Evolutionary conservation across 352 stramenopile species (phyloP), one percentile per base, ranked within the genome.

Genomic region (Paralagenidium karlingii): DNA sequence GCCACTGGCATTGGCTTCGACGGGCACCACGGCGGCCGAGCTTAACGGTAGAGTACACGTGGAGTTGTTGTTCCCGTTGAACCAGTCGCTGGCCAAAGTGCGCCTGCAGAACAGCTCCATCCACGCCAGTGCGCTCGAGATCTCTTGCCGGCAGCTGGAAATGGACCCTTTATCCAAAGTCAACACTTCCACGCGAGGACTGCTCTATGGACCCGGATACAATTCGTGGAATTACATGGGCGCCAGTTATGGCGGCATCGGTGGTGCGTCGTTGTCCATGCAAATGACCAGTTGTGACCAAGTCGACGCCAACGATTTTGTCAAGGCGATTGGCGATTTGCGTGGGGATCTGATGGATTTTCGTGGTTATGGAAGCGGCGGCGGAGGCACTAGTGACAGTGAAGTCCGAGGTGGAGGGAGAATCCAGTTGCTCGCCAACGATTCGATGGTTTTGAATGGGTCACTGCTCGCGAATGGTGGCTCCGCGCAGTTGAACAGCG

Each of bases 161-260:
- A 38, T 91, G 5, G 66, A 83, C 19, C 49, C 38, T 2, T 29
- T 36, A 8, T 81, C 75, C 1, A 33, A 30, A 15, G 27, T 91
- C 25, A 71, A 91, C 33, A 67, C 70, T 7, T 69, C 71, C 13
- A 73, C 55, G 2, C 46, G 43, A 6, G 78, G 78, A 5, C 56
- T 91, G 12, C 83, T 84, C 43, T 91, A 89, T 19, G 78, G 78
- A 1, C 78, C 75, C 5, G 78, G 78, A 0, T 91, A 77, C 51
- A 84, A 86, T 46, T 83, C 71, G 22, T 82, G 60, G 62, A 55
- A 57, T 15, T 55, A 58, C 6, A 61, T 68, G 44, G 78, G 75
- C 2, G 77, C 69, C 10, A 81, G 60, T 38, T 88, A 89, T 34
- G 78, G 75, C 31, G 78, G 78, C 19, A 65, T 84, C 7, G 78